Percentiles rank a stretch among this genome's conserved stretches.
Conservation (phyloP, 768 basidiomycete species). For the Cytidiella melzeri region DNA sequence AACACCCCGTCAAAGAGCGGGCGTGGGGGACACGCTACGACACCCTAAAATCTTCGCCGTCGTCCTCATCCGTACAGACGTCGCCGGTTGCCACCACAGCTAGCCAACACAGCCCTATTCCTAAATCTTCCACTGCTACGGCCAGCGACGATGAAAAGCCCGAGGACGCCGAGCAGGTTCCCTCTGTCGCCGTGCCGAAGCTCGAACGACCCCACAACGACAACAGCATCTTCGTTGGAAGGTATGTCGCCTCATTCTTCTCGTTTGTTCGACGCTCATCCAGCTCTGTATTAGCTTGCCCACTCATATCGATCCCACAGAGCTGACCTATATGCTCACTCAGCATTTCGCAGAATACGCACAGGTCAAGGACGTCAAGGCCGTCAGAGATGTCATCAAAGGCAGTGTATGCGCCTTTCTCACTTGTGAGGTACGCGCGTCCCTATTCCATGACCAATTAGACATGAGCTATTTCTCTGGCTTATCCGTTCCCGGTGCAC, state of each 20-base stretch:
- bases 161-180: slow-evolving; percentile 10
- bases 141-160: slow-evolving; percentile 14
- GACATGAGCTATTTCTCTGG: too few relatives aligned
- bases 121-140: slow-evolving; percentile 4
- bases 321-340: slow-evolving; percentile 54
- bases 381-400: slow-evolving; percentile 62
- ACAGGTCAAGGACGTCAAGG: slow-evolving; percentile 60
- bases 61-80: slow-evolving; percentile 32
- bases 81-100: slow-evolving; percentile 13
- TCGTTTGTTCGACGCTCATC: slow-evolving; percentile 7
- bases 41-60: slow-evolving; percentile 47
- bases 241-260: slow-evolving; percentile 36
- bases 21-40: slow-evolving; percentile 72
- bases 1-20: slow-evolving; percentile 40
- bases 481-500: too few relatives aligned
- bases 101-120: slow-evolving; percentile 8
- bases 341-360: slow-evolving; percentile 63
- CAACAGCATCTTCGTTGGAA: slow-evolving; percentile 81
- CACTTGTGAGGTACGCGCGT: slow-evolving; percentile 86
- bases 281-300: slow-evolving; percentile 47
- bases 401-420: slow-evolving; percentile 82
- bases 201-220: slow-evolving; percentile 56
- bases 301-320: slow-evolving; percentile 54
- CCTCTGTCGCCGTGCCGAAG: slow-evolving; percentile 1
- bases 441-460: too few relatives aligned